Evolutionary conservation across 768 basidiomycete species (phyloP).

Genomic region (Pleurotus ostreatus): DNA sequence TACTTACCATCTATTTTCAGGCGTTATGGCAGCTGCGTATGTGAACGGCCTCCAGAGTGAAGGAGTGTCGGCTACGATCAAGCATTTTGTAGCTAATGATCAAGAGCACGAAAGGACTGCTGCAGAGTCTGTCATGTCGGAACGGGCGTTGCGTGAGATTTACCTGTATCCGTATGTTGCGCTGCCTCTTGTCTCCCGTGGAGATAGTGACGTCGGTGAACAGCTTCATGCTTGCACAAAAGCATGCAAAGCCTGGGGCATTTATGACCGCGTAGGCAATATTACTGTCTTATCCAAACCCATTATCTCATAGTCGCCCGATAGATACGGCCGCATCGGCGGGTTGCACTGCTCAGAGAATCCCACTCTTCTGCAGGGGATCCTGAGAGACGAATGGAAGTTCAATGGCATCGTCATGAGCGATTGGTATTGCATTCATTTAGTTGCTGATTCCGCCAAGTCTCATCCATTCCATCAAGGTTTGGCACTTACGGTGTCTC

Average conservation of each 20-base stretch:
- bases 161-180: conserved; percentile 62
- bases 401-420: conserved; percentile 70
- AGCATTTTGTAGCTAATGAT: conserved; percentile 73
- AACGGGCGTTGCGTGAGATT: conserved; percentile 65
- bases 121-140: conserved; percentile 59
- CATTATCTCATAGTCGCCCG: neutral
- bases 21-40: conserved; percentile 59
- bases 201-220: neutral
- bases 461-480: conserved; percentile 30
- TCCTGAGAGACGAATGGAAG: conserved; percentile 74
- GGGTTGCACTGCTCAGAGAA: conserved; percentile 72
- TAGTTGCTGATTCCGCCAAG: neutral
- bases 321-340: conserved; percentile 65
- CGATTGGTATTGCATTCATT: conserved; percentile 53
- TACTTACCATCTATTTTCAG: conserved; percentile 23
- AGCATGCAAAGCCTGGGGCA: conserved; percentile 55
- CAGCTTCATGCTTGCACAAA: conserved; percentile 69
- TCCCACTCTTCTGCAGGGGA: conserved; percentile 48
- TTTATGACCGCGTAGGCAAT: conserved; percentile 59
- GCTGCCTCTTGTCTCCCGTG: neutral
- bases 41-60: conserved; percentile 64
- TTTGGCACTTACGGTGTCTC: conserved; percentile 72
- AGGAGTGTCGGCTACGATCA: conserved; percentile 67
- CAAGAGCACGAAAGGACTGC: conserved; percentile 70
- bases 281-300: neutral